Base-by-base conservation (phyloP, 768 basidiomycete species). In the Austroboletus eburneus region DNA sequence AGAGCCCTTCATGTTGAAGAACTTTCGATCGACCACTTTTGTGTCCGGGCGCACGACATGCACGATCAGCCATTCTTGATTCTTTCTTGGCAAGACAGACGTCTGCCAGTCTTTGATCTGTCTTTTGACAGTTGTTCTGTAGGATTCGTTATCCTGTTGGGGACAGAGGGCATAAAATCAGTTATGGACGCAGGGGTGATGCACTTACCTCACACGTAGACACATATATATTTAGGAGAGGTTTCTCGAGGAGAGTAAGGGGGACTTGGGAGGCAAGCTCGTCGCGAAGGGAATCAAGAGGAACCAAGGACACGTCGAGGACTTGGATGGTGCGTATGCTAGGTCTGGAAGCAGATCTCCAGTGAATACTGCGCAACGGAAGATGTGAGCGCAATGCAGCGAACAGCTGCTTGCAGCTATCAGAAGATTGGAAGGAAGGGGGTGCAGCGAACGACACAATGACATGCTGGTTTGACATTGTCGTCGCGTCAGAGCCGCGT, bases 41-140 rank as follows among this genome's bases (percentile, higher is more conserved):
- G 75, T 67, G 59, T 91, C 87, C 13, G 87, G 82, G 35, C 82
- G 77, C 38, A 91, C 79, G 39, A 97, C 79, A 55, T 96, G 87
- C 7, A 95, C 72, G 50, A 98, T 86, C 45, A 97, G 70, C 88
- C 94, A 96, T 68, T 96, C 95, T 63, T 93, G 91, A 57, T 88
- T 83, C 68, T 83, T 92, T 53, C 83, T 75, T 37, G 79, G 68
- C 21, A 73, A 67, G 30, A 91, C 70, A 2, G 74, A 63, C 3
- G 73, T 72, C 48, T 90, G 85, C 96, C 96, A 99, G 49, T 97
- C 92, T 56, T 89, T 88, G 54, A 98, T 87, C 63, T 95, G 90
- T 52, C 84, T 87, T 61, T 83, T 86, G 17, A 87, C 76, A 0
- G 78, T 75, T 21, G 74, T 75, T 57, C 83, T 85, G 72, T 99